Base-by-base conservation (phyloP, 345 rosid species). In the Hibiscus trionum region DNA sequence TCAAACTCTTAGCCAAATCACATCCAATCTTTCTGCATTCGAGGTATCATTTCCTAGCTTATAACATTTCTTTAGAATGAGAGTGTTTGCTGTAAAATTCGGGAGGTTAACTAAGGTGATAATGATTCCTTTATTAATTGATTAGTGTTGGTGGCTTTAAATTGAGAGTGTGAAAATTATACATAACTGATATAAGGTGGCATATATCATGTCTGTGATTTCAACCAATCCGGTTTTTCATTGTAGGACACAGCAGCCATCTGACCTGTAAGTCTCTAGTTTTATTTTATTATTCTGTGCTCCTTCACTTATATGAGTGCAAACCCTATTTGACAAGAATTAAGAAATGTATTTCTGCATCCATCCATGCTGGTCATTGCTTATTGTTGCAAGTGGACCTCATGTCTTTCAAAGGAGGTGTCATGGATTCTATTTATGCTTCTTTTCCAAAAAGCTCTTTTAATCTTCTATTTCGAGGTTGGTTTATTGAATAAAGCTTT, bases 1-100 rank as follows among this genome's bases (percentile, higher is more conserved):
- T 72, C 85, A 82, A 79, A 86, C 88, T 49, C 83, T 95, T 77
- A 82, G 73, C 78, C 89, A 82, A 79, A 95, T 95, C 73, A 72
- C 84, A 76, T 81, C 86, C 58, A 95, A 95, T 77, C 88, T 92
- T 80, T 88, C 88, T 76, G 73, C 75, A 33, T 79, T 80, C 72
- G 87, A 89, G 88, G 99, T 89, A 65, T 66, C n/a, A 4, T 42
- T 58, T 50, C 42, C 27, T 64, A 17, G 62, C 66, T 74, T 46
- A 26, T 47, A 17, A 27, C 58, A 26, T 17, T 58, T 78, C 39
- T 58, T 52, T 24, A 11, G 5, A 27, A 0, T 3, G 50, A 17
- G 37, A 9, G 49, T 37, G 39, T 64, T 11, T 64, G 31, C 52
- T 39, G 31, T 37, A 37, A 64, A 64, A 3, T 24, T 19, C 8